Evolutionary conservation across 2,329 filamentous ascomycete species (phyloP).

Genomic region (Fusarium neocosmosporiellum): DNA sequence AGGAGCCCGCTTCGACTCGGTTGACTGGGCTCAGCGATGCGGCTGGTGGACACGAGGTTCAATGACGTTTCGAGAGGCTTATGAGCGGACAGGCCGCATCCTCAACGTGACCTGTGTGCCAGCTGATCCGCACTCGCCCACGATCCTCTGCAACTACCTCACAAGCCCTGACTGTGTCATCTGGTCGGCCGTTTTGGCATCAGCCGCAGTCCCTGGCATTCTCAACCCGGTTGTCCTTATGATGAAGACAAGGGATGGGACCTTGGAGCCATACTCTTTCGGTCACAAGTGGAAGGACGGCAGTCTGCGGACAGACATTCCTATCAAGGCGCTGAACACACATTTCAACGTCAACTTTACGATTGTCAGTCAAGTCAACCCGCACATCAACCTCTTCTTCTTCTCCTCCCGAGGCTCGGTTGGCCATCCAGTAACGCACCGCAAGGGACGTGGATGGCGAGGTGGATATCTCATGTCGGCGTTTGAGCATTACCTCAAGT

Average conservation of each 20-base stretch:
- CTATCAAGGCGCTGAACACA: slow-evolving; percentile 90
- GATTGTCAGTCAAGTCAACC: slow-evolving; percentile 90
- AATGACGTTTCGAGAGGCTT: slow-evolving; percentile 94
- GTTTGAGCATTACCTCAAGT: slow-evolving; percentile 92
- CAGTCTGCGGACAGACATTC: slow-evolving; percentile 92
- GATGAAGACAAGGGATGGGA: slow-evolving; percentile 85
- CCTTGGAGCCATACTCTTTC: slow-evolving; percentile 89
- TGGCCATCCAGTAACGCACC: slow-evolving; percentile 92
- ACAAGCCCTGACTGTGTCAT: slow-evolving; percentile 97
- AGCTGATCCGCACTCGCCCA: slow-evolving; percentile 90
- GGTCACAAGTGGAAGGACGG: slow-evolving; percentile 99
- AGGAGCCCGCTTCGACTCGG: slow-evolving; percentile 91
- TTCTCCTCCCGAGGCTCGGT: slow-evolving; percentile 94
- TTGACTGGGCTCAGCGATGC: slow-evolving; percentile 88
- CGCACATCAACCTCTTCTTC: slow-evolving; percentile 98
- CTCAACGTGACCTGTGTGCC: slow-evolving; percentile 97
- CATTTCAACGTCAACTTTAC: slow-evolving; percentile 99
- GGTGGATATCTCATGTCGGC: slow-evolving; percentile 95
- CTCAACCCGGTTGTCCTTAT: slow-evolving; percentile 93
- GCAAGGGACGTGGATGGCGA: slow-evolving; percentile 92
- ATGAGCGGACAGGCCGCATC: slow-evolving; percentile 91
- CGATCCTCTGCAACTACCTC: slow-evolving; percentile 94
- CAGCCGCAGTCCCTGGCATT: slow-evolving; percentile 94
- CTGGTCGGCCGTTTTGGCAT: slow-evolving; percentile 96
- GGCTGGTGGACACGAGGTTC: slow-evolving; percentile 93